phyloP scores from a whole-genome alignment of 2,329 filamentous ascomycete species.

The Pseudogymnoascus sp. region DNA sequence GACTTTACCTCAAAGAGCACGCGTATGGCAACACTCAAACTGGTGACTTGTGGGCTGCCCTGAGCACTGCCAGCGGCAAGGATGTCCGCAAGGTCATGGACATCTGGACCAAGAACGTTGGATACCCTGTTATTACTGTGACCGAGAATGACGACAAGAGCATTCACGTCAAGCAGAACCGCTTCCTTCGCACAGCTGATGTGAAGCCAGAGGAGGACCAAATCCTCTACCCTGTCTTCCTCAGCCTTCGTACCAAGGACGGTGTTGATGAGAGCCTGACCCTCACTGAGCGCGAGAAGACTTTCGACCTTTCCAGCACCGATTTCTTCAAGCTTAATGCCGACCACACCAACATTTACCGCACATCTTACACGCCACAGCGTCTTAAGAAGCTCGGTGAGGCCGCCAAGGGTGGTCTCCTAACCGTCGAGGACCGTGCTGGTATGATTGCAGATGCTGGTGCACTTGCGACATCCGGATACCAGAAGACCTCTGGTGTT shows the following conservation, averaged over 20 bases:
- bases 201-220: constrained; percentile 89
- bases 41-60: constrained; percentile 79
- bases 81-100: constrained; percentile 85
- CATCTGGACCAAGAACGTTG: constrained; percentile 95
- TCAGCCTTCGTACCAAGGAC: constrained; percentile 77
- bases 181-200: constrained; percentile 86
- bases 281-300: constrained; percentile 61
- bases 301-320: constrained; percentile 67
- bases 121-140: constrained; percentile 84
- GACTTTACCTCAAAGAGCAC: constrained; percentile 88
- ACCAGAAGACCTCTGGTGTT: constrained; percentile 86
- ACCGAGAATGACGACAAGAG: constrained; percentile 65
- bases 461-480: constrained; percentile 80
- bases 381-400: constrained; percentile 80
- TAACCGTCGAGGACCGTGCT: constrained; percentile 83
- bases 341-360: constrained; percentile 86
- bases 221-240: constrained; percentile 81
- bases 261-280: constrained; percentile 72
- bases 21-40: constrained; percentile 95
- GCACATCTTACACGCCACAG: constrained; percentile 78
- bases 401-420: constrained; percentile 70
- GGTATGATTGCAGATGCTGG: constrained; percentile 94
- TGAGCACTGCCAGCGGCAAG: constrained; percentile 84
- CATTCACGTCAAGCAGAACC: constrained; percentile 88
- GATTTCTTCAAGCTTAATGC: constrained; percentile 98